These are phyloP conservation scores for Colletotrichum tropicicola DNA, from an alignment of 2,329 filamentous ascomycete genomes.

Conservation along the genomic window DNA sequence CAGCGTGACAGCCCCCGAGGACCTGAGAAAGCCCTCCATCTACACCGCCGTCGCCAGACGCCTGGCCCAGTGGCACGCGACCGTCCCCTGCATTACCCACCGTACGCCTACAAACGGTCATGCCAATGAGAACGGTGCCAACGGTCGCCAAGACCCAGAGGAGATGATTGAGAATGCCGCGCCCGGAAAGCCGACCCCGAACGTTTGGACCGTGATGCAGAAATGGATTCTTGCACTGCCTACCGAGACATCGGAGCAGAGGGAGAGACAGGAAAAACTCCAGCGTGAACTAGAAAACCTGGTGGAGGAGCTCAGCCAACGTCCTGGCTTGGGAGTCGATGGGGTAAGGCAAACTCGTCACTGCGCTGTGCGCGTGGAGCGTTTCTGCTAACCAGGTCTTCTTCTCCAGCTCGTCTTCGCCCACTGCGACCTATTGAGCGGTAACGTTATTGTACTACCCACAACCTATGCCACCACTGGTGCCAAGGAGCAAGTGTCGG, in stretches of 20 bases:
- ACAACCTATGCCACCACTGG: slow-evolving; percentile 40
- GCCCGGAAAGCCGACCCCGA: slow-evolving; percentile 78
- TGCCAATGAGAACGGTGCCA: slow-evolving; percentile 40
- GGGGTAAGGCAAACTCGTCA: slow-evolving; percentile 64
- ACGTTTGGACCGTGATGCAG: slow-evolving; percentile 94
- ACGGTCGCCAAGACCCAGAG: slow-evolving; percentile 43
- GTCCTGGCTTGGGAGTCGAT: slow-evolving; percentile 78
- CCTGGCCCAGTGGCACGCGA: slow-evolving; percentile 93
- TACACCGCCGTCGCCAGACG: slow-evolving; percentile 85
- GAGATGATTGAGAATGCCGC: slow-evolving; percentile 58
- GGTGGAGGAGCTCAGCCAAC: slow-evolving; percentile 76
- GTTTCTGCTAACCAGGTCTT: slow-evolving; percentile 6
- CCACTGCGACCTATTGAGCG: slow-evolving; percentile 95
- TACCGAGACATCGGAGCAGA: slow-evolving; percentile 73
- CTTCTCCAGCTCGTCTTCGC: slow-evolving; percentile 80
- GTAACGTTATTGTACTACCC: slow-evolving; percentile 90
- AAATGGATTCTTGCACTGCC: slow-evolving; percentile 94
- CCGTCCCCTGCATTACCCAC: slow-evolving; percentile 64
- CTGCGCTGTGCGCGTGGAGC: neutral
- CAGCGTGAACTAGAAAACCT: slow-evolving; percentile 80
- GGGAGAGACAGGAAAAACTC: slow-evolving; percentile 71
- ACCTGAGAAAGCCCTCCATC: slow-evolving; percentile 78
- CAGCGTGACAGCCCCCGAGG: slow-evolving; percentile 79
- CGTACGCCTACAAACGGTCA: slow-evolving; percentile 44
- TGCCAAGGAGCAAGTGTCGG: slow-evolving; percentile 55